A percentile compares a stretch with the other conserved stretches of the same genome.
Conservation (phyloP, 2,329 filamentous ascomycete species). For the Phyllachora maydis region DNA sequence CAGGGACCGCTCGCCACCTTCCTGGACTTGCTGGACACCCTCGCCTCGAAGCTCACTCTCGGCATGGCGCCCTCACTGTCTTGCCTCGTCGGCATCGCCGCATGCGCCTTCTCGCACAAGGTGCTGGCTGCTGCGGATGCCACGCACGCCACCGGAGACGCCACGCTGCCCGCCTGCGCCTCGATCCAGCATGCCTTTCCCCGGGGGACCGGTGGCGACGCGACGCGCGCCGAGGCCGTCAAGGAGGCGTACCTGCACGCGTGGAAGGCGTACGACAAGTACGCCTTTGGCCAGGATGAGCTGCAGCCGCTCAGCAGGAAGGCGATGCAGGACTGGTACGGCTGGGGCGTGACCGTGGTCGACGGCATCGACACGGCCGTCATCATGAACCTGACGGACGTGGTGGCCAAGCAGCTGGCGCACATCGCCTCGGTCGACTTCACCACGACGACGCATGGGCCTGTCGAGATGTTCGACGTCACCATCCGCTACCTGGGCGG, state of each 20-base stretch:
- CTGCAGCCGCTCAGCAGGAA: constrained; percentile 1
- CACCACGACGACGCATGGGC: constrained; percentile 13
- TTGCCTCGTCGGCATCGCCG: no score
- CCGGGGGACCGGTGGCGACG: no score
- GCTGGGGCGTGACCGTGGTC: constrained; percentile 2
- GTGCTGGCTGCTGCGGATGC: no score
- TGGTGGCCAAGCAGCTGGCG: constrained; percentile 28
- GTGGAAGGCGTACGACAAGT: constrained; percentile 28
- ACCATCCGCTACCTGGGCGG: constrained; percentile 5
- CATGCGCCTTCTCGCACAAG: no score
- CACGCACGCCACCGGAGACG: no score
- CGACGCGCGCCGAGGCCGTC: background rate
- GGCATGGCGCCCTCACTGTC: no score
- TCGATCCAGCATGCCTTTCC: no score
- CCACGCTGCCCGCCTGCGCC: no score
- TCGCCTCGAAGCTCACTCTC: no score
- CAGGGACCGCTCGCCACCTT: no score
- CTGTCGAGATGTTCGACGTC: constrained; percentile 13
- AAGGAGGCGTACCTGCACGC: constrained; percentile 8
- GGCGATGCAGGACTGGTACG: constrained; percentile 1
- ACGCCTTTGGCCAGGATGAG: constrained; percentile 5
- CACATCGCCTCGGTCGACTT: constrained; percentile 24
- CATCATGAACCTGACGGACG: constrained; percentile 30
- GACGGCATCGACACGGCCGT: constrained; percentile 23
- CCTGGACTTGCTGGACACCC: no score